A percentile compares a stretch with the other conserved stretches of the same genome.
Conservation (phyloP, 768 basidiomycete species). For the Collybia mongolica region DNA sequence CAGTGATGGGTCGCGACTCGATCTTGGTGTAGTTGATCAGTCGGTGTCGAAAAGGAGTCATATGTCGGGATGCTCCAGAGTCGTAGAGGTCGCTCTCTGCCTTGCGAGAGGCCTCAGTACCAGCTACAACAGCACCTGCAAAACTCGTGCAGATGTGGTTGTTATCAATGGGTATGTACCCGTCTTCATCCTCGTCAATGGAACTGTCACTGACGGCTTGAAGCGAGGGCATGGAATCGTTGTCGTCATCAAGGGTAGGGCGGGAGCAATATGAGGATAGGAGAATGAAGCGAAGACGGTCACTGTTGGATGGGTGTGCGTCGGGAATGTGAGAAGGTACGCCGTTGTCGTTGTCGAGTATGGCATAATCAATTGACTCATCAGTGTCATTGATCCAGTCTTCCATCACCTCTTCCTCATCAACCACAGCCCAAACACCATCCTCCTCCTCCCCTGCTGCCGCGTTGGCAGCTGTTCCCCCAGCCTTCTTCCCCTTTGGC, state of each 20-base stretch:
- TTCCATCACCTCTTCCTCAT: constrained; percentile 7
- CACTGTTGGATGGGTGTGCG: neutral
- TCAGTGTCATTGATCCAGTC: constrained; percentile 2
- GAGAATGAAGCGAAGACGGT: too few relatives aligned
- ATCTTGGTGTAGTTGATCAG: constrained; percentile 29
- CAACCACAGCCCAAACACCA: constrained; percentile 8
- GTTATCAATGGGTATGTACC: neutral
- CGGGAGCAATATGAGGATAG: too few relatives aligned
- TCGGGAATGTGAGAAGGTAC: neutral
- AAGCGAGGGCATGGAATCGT: too few relatives aligned
- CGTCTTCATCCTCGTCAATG: too few relatives aligned
- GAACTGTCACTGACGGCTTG: too few relatives aligned
- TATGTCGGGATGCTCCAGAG: constrained; percentile 35
- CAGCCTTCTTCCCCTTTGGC: constrained; percentile 14
- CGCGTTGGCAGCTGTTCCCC: constrained; percentile 1
- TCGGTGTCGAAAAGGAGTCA: constrained; percentile 28
- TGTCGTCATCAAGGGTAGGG: too few relatives aligned
- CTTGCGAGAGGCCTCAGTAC: neutral
- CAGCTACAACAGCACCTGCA: constrained; percentile 2
- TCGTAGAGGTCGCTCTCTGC: constrained; percentile 28
- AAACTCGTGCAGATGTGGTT: neutral
- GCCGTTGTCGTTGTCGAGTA: neutral
- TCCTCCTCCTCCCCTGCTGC: constrained; percentile 4
- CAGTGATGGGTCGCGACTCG: constrained; percentile 22
- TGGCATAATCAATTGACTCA: neutral